A percentile compares a stretch with the other conserved stretches of the same genome.
phyloP scores from a whole-genome alignment of 257 asterid species.

The Nicotiana obtusifolia region DNA sequence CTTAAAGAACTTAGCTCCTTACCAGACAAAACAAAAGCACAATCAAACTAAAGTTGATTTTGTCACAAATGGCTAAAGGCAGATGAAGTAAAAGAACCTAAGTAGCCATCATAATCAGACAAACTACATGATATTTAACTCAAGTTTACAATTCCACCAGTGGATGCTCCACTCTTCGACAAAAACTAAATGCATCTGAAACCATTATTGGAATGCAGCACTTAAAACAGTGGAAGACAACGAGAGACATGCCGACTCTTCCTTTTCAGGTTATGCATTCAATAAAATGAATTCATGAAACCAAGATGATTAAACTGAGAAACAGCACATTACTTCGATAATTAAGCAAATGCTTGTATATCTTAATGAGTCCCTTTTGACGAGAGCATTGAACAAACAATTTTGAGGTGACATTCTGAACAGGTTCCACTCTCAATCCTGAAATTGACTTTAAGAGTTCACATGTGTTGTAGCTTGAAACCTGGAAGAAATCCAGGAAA shows the following conservation, averaged over 20 bases:
- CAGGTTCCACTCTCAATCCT: constrained; percentile 88
- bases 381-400: constrained; percentile 98
- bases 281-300: background rate
- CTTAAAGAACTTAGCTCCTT: background rate
- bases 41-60: background rate
- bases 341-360: constrained; percentile 90
- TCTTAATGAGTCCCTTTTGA: constrained; percentile 90
- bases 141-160: background rate
- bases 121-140: background rate
- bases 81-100: background rate
- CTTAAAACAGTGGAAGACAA: constrained; percentile 1
- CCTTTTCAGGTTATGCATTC: background rate
- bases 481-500: constrained; percentile 42
- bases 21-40: background rate
- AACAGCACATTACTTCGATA: constrained; percentile 59
- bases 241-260: background rate
- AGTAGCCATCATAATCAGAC: background rate
- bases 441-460: constrained; percentile 82
- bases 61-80: background rate
- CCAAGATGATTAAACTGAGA: background rate
- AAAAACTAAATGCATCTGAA: background rate
- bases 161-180: background rate
- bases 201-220: background rate
- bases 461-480: constrained; percentile 77
- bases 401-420: constrained; percentile 83